phyloP scores from a whole-genome alignment of 2,329 filamentous ascomycete species.

The Hymenoscyphus repandus region DNA sequence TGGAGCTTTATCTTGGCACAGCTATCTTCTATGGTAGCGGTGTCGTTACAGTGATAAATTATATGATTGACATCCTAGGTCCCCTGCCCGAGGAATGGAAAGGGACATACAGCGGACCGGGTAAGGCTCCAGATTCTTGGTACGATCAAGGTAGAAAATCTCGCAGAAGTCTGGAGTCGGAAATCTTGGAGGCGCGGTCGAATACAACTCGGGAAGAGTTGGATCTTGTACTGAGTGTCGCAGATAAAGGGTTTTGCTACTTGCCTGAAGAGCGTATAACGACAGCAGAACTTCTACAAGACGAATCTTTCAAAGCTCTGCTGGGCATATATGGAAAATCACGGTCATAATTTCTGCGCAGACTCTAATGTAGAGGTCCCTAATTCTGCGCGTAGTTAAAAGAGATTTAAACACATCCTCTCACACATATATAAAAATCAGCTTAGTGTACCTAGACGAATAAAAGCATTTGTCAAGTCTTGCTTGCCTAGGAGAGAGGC shows the following conservation, averaged over 20 bases:
- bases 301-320: not conserved
- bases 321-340: not conserved
- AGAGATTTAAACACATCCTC: too few relatives aligned
- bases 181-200: conserved; percentile 1
- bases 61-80: not conserved
- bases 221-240: conserved; percentile 6
- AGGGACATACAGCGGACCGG: not conserved
- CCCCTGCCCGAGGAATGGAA: conserved; percentile 11
- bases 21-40: conserved; percentile 4
- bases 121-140: conserved; percentile 8
- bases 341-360: too few relatives aligned
- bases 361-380: too few relatives aligned
- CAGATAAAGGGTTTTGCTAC: conserved; percentile 12
- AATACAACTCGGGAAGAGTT: conserved; percentile 8
- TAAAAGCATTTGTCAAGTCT: too few relatives aligned
- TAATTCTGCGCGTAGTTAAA: too few relatives aligned
- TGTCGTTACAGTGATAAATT: not conserved
- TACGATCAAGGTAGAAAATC: conserved; percentile 9
- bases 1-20: conserved; percentile 12
- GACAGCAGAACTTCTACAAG: not conserved
- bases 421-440: too few relatives aligned
- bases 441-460: too few relatives aligned
- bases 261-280: conserved; percentile 3
- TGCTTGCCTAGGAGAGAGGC: too few relatives aligned
- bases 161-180: conserved; percentile 1